Conservation (phyloP, 2,329 filamentous ascomycete species). For the Xylaria hypoxylon region DNA sequence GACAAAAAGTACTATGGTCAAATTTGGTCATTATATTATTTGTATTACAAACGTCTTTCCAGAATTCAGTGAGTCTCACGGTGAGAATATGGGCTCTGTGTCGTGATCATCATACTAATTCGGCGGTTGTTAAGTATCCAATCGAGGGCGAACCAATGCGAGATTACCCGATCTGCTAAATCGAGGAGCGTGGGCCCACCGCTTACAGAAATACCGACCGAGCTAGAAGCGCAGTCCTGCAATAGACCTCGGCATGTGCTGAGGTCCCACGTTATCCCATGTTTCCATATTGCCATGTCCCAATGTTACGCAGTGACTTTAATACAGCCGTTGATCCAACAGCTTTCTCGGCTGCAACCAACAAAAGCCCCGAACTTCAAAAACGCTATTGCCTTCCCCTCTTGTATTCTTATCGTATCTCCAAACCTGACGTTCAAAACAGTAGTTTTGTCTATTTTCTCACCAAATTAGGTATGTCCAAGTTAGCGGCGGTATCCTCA, state of each 20-base stretch:
- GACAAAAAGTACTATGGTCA: not conserved
- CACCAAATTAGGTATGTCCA: slow-evolving; percentile 11
- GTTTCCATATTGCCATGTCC: not conserved
- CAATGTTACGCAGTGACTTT: slow-evolving; percentile 22
- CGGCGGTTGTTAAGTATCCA: no score
- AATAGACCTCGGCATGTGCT: slow-evolving; percentile 40
- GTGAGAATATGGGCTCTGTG: not conserved
- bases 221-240: slow-evolving; percentile 6
- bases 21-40: not conserved
- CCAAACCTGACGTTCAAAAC: not conserved
- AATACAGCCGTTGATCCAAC: slow-evolving; percentile 29
- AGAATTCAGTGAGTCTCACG: not conserved
- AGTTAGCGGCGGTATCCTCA: not conserved
- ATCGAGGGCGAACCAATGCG: not conserved
- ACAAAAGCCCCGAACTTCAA: no score
- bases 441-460: not conserved
- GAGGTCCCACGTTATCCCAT: not conserved
- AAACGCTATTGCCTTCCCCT: slow-evolving; percentile 11
- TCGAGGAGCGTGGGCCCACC: slow-evolving; percentile 15
- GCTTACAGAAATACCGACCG: slow-evolving; percentile 25
- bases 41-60: not conserved
- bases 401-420: not conserved
- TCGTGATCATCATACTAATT: not conserved
- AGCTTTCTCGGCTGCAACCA: slow-evolving; percentile 29
- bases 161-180: slow-evolving; percentile 8